Conservation (phyloP, 176 grass and related monocot genomes). For the Bolboschoenus planiculmis region DNA sequence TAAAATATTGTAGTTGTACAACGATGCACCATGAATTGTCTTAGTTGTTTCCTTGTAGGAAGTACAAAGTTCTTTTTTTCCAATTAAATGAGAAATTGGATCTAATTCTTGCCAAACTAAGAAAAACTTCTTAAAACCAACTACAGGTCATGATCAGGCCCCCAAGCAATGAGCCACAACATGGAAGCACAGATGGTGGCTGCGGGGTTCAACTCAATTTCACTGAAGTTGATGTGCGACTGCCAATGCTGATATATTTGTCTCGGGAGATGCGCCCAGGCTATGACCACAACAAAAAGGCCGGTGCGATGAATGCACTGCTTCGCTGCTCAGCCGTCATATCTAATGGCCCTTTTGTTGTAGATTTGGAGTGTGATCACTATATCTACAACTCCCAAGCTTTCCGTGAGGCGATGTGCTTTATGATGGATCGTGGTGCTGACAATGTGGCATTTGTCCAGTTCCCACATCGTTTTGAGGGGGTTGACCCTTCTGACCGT, state of each 20-base stretch:
- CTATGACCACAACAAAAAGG: slow-evolving; percentile 24
- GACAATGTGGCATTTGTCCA: slow-evolving; percentile 23
- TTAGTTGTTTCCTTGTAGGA: neutral
- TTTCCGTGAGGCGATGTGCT: slow-evolving; percentile 21
- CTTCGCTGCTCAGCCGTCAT: slow-evolving; percentile 26
- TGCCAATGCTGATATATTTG: slow-evolving; percentile 21
- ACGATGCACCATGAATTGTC: neutral
- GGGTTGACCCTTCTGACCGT: slow-evolving; percentile 22
- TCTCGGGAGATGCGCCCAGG: slow-evolving; percentile 23
- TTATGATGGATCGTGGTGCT: slow-evolving; percentile 22
- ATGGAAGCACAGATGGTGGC: slow-evolving; percentile 5
- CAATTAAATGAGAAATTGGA: neutral
- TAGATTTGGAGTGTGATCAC: slow-evolving; percentile 29
- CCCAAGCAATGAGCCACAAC: slow-evolving; percentile 6
- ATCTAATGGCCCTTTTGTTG: slow-evolving; percentile 22
- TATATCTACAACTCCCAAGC: slow-evolving; percentile 24
- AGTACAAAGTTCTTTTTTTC: neutral
- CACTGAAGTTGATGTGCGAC: slow-evolving; percentile 10
- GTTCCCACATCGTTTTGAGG: slow-evolving; percentile 24
- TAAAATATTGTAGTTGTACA: neutral
- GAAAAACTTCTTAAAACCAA: neutral
- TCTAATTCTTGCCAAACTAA: neutral
- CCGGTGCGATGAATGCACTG: slow-evolving; percentile 19
- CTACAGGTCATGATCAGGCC: slow-evolving; percentile 25
- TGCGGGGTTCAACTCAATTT: slow-evolving; percentile 2